Evolutionary conservation across 805 yeast species (phyloP).

Genomic region (Schwanniomyces sp.): DNA sequence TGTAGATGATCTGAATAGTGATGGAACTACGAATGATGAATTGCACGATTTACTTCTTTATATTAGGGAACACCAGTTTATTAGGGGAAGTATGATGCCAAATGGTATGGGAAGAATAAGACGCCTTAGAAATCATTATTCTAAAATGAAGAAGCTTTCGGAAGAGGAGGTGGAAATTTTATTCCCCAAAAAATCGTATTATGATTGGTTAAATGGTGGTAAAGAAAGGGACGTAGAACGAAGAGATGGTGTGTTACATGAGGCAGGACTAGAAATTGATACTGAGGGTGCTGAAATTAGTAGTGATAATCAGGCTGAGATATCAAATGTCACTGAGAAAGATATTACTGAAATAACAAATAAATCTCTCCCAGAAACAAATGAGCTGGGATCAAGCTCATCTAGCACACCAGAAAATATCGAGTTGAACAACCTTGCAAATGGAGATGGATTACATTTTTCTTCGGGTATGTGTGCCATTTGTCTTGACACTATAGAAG

Average conservation of each 20-base stretch:
- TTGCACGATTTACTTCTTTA: conserved; percentile 36
- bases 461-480: conserved; percentile 77
- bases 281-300: background rate
- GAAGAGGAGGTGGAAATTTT: conserved; percentile 58
- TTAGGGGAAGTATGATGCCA: conserved; percentile 30
- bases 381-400: background rate
- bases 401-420: conserved; percentile 1
- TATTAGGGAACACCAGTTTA: conserved; percentile 29
- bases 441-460: conserved; percentile 35
- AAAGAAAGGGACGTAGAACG: conserved; percentile 48
- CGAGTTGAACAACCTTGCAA: conserved; percentile 1
- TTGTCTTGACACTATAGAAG: conserved; percentile 66
- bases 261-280: conserved; percentile 19
- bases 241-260: conserved; percentile 46
- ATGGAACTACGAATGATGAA: conserved; percentile 16
- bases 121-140: conserved; percentile 39
- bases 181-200: conserved; percentile 58
- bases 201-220: conserved; percentile 63
- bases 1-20: conserved; percentile 10
- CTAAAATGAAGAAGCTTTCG: conserved; percentile 51
- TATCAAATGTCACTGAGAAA: background rate
- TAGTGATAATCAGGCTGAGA: background rate
- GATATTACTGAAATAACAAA: background rate
- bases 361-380: conserved; percentile 6
- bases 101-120: conserved; percentile 33